Evolutionary conservation across 2,329 filamentous ascomycete species (phyloP).

Genomic region (Parafenestella ontariensis): DNA sequence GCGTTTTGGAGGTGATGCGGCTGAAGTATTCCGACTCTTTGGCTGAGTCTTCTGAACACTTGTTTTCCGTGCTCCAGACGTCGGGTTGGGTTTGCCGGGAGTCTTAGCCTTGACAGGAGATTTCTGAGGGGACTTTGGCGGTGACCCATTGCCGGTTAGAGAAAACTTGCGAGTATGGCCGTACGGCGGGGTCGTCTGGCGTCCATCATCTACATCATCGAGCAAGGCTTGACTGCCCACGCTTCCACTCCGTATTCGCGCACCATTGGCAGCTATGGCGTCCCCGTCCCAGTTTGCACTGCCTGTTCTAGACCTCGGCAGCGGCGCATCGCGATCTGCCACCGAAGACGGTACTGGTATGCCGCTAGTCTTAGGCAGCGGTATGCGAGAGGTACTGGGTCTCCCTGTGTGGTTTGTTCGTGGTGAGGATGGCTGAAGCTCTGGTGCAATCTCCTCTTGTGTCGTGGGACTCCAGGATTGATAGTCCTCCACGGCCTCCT

Average conservation of each 20-base stretch:
- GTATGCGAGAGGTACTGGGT: slow-evolving; percentile 77
- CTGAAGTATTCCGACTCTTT: slow-evolving; percentile 44
- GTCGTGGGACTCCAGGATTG: slow-evolving; percentile 73
- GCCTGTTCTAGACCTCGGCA: slow-evolving; percentile 65
- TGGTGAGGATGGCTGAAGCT: slow-evolving; percentile 54
- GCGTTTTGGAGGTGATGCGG: slow-evolving; percentile 57
- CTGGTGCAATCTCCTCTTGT: slow-evolving; percentile 76
- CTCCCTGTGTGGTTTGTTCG: slow-evolving; percentile 58
- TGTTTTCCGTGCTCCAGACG: slow-evolving; percentile 43
- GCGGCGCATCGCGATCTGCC: slow-evolving; percentile 75
- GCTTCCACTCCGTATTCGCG: slow-evolving; percentile 74
- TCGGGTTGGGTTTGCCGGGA: slow-evolving; percentile 46
- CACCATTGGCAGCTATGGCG: slow-evolving; percentile 65
- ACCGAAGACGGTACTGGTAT: slow-evolving; percentile 75
- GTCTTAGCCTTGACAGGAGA: slow-evolving; percentile 52
- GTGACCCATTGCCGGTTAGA: slow-evolving; percentile 29
- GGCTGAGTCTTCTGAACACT: slow-evolving; percentile 38
- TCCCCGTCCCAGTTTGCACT: slow-evolving; percentile 67
- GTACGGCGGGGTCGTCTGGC: slow-evolving; percentile 32
- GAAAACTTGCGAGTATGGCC: slow-evolving; percentile 30
- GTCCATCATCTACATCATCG: slow-evolving; percentile 53
- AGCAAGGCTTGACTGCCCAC: slow-evolving; percentile 60
- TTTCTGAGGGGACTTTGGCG: slow-evolving; percentile 36
- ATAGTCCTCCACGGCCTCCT: slow-evolving; percentile 42
- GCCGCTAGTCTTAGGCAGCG: slow-evolving; percentile 80